These are phyloP conservation scores for Amphicarpaea edgeworthii DNA, from an alignment of 306 rosid species.

Conservation along the genomic window DNA sequence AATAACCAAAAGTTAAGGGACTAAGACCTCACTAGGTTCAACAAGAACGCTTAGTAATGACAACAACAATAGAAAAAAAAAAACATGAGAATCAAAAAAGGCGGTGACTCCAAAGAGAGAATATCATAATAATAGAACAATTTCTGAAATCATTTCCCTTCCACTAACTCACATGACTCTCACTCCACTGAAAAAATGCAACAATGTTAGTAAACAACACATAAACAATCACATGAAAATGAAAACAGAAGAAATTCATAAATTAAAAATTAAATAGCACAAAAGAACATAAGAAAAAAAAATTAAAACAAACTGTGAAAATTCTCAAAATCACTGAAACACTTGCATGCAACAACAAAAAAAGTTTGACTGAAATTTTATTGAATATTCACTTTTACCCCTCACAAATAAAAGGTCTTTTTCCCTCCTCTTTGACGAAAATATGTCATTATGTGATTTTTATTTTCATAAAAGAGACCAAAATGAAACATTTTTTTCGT, in stretches of 20 bases:
- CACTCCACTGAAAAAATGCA: conserved; percentile 3
- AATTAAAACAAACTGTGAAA: background rate
- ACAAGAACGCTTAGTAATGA: background rate
- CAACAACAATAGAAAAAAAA: conserved; percentile 5
- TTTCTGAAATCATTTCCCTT: background rate
- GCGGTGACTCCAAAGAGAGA: conserved; percentile 18
- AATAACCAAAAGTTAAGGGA: conserved; percentile 31
- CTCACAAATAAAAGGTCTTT: background rate
- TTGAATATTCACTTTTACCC: background rate
- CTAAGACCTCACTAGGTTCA: conserved; percentile 27
- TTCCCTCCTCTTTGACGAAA: background rate
- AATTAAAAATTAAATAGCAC: background rate
- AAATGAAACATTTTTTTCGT: background rate
- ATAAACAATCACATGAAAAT: conserved; percentile 40
- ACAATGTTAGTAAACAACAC: background rate
- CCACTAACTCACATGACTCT: background rate
- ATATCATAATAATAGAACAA: background rate
- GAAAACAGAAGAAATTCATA: conserved; percentile 36
- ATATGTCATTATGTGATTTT: background rate
- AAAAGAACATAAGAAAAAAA: background rate
- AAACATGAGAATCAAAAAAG: background rate
- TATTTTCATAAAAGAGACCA: background rate
- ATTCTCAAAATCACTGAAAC: background rate
- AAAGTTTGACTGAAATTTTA: background rate
- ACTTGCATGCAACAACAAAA: conserved; percentile 34